phyloP scores from a whole-genome alignment of 176 grass and related monocot genomes.

The Pharus latifolius region DNA sequence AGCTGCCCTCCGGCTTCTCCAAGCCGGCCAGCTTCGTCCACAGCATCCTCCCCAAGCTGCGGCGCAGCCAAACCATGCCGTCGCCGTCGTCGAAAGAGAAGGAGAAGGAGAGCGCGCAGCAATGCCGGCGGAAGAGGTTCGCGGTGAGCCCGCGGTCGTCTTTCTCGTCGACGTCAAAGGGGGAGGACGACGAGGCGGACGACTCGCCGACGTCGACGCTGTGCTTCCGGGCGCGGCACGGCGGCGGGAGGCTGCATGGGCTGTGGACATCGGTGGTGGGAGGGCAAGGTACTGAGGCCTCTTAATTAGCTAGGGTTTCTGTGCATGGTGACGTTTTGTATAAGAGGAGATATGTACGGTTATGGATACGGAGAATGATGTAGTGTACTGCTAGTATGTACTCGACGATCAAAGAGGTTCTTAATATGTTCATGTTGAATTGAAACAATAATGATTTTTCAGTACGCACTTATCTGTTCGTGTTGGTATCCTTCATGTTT shows the following conservation, averaged over 20 bases:
- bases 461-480: background rate
- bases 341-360: background rate
- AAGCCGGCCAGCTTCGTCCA: conserved; percentile 34
- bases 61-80: conserved; percentile 36
- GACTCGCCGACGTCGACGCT: conserved; percentile 12
- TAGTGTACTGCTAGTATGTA: background rate
- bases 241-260: conserved; percentile 15
- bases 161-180: conserved; percentile 40
- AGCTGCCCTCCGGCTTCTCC: background rate
- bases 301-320: background rate
- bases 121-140: conserved; percentile 5
- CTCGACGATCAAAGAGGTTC: background rate
- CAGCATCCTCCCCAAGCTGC: conserved; percentile 37
- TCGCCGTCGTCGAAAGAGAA: background rate
- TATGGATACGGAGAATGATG: background rate
- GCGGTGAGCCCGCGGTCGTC: conserved; percentile 27
- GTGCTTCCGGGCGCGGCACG: conserved; percentile 27
- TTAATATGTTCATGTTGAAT: background rate
- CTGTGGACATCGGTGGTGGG: conserved; percentile 10
- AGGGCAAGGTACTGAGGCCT: conserved; percentile 4
- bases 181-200: conserved; percentile 2
- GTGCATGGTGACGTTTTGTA: background rate
- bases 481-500: too few species aligned
- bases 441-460: background rate
- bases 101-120: background rate